Base-by-base conservation (phyloP, 106 monocot genomes). In the Allium cepa region DNA sequence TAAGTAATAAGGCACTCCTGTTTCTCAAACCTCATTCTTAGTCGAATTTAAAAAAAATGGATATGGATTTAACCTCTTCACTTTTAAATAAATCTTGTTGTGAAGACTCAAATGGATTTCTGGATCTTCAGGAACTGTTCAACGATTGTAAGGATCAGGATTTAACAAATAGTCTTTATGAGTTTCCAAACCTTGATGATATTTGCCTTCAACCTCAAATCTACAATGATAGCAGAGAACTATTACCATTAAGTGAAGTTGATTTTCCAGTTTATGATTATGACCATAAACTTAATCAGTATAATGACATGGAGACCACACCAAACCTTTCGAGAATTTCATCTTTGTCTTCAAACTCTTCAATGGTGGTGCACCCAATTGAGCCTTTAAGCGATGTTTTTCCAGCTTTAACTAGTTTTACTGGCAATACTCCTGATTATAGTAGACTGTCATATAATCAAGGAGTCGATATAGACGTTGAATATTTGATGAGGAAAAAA, bases 311-410 rank as follows among this genome's bases (percentile, higher is more conserved):
- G 16, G 48, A 52, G 11, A 52, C 52, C 11, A 3, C 22, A 67
- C 46, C 67, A 11, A 26, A 15, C 8, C 49, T 50, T 65, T 16
- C n/a, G 48, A 65, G 16, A 10, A 49, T n/a, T 65, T 53, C 52
- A 18, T 67, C 67, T 50, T 67, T 53, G 3, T 66, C 65, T n/a
- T 67, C 67, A 4, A 52, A 50, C 26, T 53, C 52, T 10, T 67
- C 65, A 0, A 11, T 67, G 15, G 9, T 67, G 17, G 36, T 76
- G 45, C 75, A 53, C 27, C 46, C 64, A 15, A 8, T 77, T 60
- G 47, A 68, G 6, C 60, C 68, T 47, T 62, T 81, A 16, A 56
- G 27, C 50, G 11, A 62, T 50, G 46, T 71, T 47, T 27, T 62
- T 11, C 56, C 51, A 47, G 22, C 22, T 22, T 22, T 22, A 6